Conservation (phyloP, 108 stramenopile species). For the Nannochloropsis oceanica region DNA sequence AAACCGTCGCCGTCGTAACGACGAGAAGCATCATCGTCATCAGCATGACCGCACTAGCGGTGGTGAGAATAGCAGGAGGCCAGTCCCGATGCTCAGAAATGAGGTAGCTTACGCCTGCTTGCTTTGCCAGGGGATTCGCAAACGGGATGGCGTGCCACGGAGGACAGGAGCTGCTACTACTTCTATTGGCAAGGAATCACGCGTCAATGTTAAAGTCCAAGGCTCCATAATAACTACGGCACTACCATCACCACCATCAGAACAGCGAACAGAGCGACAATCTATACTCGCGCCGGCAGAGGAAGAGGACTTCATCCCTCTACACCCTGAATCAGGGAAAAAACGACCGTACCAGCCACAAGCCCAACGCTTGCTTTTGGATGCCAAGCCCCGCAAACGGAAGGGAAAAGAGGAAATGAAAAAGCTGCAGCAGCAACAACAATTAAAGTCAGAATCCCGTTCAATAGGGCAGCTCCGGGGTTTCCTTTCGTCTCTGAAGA, state of each 20-base stretch:
- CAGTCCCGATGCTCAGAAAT: background rate
- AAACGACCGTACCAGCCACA: too few species aligned
- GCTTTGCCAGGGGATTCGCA: background rate
- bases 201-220: too few species aligned
- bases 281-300: background rate
- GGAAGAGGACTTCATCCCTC: background rate
- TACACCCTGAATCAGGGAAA: background rate
- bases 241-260: background rate
- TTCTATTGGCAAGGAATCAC: too few species aligned
- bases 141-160: background rate
- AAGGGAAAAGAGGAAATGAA: background rate
- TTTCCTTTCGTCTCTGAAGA: background rate
- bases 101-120: background rate
- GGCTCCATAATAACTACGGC: too few species aligned
- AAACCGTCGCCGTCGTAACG: too few species aligned
- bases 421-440: background rate
- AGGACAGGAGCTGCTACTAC: background rate
- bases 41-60: too few species aligned
- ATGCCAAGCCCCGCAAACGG: background rate
- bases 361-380: background rate
- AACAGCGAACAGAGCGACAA: background rate
- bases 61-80: too few species aligned
- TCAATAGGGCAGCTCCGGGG: background rate
- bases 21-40: too few species aligned
- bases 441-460: background rate